Evolutionary conservation across 768 basidiomycete species (phyloP).

Genomic region (Paxillus ammoniavirescens): DNA sequence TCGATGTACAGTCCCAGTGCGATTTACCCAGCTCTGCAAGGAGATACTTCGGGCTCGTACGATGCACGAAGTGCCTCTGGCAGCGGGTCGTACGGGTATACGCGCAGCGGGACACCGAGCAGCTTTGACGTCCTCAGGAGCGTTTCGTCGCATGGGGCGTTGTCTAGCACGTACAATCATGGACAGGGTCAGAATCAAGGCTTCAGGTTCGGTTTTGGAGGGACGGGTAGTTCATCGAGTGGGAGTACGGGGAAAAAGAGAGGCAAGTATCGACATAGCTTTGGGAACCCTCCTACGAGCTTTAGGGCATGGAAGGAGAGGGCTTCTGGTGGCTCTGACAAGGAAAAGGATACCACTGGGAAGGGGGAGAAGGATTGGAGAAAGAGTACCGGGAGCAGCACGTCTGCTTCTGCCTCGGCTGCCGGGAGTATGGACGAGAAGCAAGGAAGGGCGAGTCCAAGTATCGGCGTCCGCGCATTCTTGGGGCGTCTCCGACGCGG

Average conservation of each 20-base stretch:
- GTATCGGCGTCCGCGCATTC: constrained; percentile 24
- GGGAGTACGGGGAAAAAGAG: constrained; percentile 14
- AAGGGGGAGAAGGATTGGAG: constrained; percentile 16
- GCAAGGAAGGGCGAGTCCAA: constrained; percentile 18
- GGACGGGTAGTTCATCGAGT: constrained; percentile 19
- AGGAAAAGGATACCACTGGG: constrained; percentile 12
- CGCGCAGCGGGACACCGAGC: constrained; percentile 25
- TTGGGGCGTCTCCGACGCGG: constrained; percentile 24
- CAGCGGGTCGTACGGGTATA: constrained; percentile 22
- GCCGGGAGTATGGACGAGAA: constrained; percentile 24
- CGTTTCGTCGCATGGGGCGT: constrained; percentile 31
- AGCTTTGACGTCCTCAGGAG: constrained; percentile 27
- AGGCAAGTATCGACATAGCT: constrained; percentile 5
- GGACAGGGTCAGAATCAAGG: constrained; percentile 16
- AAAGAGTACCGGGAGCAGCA: constrained; percentile 13
- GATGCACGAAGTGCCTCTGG: constrained; percentile 19
- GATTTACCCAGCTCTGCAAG: constrained; percentile 3
- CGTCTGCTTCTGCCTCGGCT: constrained; percentile 11
- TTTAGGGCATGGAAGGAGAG: constrained; percentile 26
- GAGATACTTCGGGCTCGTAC: constrained; percentile 20
- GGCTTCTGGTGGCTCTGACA: constrained; percentile 15
- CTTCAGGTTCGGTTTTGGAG: constrained; percentile 17
- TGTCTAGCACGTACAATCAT: constrained; percentile 21
- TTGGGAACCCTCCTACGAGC: constrained; percentile 28
- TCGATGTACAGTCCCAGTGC: constrained; percentile 22